A percentile compares a stretch with the other conserved stretches of the same genome.
Conservation (phyloP, 352 stramenopile genomes). For the Sclerospora graminicola region DNA sequence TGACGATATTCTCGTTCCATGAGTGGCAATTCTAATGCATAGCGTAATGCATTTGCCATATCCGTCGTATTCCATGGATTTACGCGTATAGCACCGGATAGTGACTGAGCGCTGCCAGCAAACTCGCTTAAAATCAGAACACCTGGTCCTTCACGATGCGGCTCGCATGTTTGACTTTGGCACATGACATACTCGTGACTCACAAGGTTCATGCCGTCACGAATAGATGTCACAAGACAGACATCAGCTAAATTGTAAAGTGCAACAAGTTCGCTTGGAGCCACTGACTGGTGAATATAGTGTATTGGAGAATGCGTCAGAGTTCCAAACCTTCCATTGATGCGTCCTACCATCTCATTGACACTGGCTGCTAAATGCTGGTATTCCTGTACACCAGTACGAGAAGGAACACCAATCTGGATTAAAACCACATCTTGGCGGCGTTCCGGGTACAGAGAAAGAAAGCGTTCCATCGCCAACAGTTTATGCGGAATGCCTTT, state of each 20-base stretch:
- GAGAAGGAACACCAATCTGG: conserved; percentile 89
- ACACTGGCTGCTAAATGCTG: conserved; percentile 70
- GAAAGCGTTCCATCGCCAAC: conserved; percentile 79
- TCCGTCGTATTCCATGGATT: conserved; percentile 86
- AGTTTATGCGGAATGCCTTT: conserved; percentile 85
- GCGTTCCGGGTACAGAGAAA: conserved; percentile 77
- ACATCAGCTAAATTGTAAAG: conserved; percentile 87
- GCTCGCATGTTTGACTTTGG: conserved; percentile 54
- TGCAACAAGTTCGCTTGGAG: conserved; percentile 76
- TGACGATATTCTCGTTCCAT: conserved; percentile 82
- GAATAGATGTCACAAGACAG: conserved; percentile 83
- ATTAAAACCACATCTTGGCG: conserved; percentile 89
- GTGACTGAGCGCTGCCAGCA: conserved; percentile 77
- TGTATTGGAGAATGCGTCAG: conserved; percentile 82
- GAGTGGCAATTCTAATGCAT: conserved; percentile 63
- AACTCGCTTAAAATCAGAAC: conserved; percentile 86
- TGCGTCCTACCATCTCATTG: conserved; percentile 82
- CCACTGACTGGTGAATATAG: conserved; percentile 78
- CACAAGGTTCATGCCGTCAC: conserved; percentile 87
- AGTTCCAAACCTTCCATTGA: conserved; percentile 82
- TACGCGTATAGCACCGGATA: conserved; percentile 81
- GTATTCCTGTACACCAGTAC: conserved; percentile 78
- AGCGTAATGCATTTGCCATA: conserved; percentile 55
- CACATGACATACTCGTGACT: conserved; percentile 86
- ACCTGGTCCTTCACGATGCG: conserved; percentile 51